Evolutionary conservation across 345 rosid species (phyloP), one percentile per base, ranked within the genome.

Genomic region (Eucalyptus pauciflora): DNA sequence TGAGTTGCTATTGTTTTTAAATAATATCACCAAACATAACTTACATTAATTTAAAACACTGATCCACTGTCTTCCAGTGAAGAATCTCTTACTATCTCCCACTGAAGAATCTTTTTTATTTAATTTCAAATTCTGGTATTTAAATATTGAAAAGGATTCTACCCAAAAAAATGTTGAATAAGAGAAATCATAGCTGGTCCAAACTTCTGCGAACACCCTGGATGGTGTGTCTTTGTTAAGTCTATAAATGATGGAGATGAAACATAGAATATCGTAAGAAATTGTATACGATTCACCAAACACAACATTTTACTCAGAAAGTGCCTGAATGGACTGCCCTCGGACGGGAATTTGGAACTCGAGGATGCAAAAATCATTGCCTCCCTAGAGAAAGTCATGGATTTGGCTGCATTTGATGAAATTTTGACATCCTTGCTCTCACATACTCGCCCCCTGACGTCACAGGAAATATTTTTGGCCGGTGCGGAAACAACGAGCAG

Each of bases 381-480:
- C 69, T 62, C 69, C 69, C 41, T 64, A n/a, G 71, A 83, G 27
- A 85, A 7, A 27, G 22, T 49, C 15, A 25, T n/a, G 22, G 37
- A 25, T 37, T 37, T 37, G 46, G 83, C 46, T 71, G 46, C 46
- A 71, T 37, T 71, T 37, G 46, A 3, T 37, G 45, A 41, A 29
- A 9, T 17, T 10, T 25, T 25, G 50, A 13, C 52, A 50, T 13
- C 25, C n/a, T 33, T 16, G 18, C 8, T 88, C 43, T 56, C 58
- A 18, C 46, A 58, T 58, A 33, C 46, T 86, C 15, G n/a, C 31
- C 22, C 37, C 20, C 41, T 87, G 88, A 16, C 46, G 9, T 46
- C 80, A 37, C 92, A 96, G 97, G 98, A 96, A 90, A 89, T 96
- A 87, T 93, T 95, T 89, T 2, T 94, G 71, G 96, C 95, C 14